These are phyloP conservation scores for Bromus sterilis DNA, from an alignment of 176 grass and related monocot genomes.

Conservation along the genomic window DNA sequence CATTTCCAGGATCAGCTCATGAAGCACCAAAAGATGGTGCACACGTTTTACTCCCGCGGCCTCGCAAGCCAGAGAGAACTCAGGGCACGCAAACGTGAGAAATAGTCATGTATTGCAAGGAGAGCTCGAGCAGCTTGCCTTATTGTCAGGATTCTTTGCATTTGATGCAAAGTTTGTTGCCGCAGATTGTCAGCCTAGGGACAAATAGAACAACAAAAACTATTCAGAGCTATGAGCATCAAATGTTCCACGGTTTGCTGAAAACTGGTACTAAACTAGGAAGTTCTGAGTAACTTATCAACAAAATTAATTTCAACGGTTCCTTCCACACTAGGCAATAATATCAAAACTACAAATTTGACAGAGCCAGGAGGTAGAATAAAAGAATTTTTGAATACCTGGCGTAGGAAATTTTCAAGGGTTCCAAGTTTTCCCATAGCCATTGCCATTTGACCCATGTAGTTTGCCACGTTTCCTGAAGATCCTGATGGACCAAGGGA, in stretches of 20 bases:
- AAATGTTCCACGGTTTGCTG: not conserved
- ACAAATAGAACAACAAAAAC: conserved; percentile 12
- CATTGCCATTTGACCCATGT: conserved; percentile 99
- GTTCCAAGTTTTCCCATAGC: conserved; percentile 97
- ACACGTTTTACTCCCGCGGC: conserved; percentile 43
- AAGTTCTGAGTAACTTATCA: not conserved
- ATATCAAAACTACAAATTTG: not conserved
- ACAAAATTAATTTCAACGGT: not conserved
- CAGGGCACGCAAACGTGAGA: conserved; percentile 69
- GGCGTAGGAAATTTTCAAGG: conserved; percentile 91
- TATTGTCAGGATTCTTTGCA: conserved; percentile 70
- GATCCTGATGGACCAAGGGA: conserved; percentile 74
- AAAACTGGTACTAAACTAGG: conserved; percentile 4
- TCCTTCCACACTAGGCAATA: not conserved
- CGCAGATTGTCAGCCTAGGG: conserved; percentile 78
- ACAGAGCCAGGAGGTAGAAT: not conserved
- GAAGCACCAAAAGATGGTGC: not conserved
- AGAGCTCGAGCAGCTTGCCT: conserved; percentile 70
- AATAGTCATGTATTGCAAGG: conserved; percentile 82
- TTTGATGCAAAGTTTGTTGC: conserved; percentile 82
- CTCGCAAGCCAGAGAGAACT: conserved; percentile 91
- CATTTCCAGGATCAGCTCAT: conserved; percentile 16
- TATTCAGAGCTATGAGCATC: conserved; percentile 12
- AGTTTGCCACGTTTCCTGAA: conserved; percentile 87
- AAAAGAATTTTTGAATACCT: conserved; percentile 42